Evolutionary conservation across 1,139 yeast genomes (phyloP).

Genomic region (Debaryomycetaceae sp.): DNA sequence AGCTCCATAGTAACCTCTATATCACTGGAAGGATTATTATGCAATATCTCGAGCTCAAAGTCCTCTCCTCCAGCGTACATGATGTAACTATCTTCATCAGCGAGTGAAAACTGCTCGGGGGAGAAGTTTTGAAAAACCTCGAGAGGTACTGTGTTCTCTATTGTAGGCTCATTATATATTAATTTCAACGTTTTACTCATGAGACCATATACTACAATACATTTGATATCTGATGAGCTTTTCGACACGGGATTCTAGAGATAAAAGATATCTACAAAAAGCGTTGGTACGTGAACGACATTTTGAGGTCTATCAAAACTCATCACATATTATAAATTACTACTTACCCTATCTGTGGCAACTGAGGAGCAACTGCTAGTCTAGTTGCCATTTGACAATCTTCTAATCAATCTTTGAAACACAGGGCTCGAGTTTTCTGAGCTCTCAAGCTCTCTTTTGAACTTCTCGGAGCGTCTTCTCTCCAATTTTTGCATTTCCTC

Average conservation of each 20-base stretch:
- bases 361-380: not conserved
- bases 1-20: constrained; percentile 11
- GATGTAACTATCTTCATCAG: constrained; percentile 41
- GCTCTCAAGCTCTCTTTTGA: constrained; percentile 43
- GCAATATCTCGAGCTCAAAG: constrained; percentile 12
- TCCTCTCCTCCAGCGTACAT: constrained; percentile 37
- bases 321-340: too few relatives aligned
- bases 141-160: constrained; percentile 40
- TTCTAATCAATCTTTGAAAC: constrained; percentile 40
- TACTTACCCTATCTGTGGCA: too few relatives aligned
- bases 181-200: constrained; percentile 18
- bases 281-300: too few relatives aligned
- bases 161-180: constrained; percentile 34
- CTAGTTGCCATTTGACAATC: constrained; percentile 22
- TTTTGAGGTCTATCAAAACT: too few relatives aligned
- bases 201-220: not conserved
- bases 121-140: constrained; percentile 33
- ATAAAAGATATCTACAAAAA: too few relatives aligned
- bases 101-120: constrained; percentile 37
- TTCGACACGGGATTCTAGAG: not conserved
- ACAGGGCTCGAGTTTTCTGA: constrained; percentile 35
- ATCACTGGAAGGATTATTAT: constrained; percentile 14
- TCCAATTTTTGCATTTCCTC: constrained; percentile 52
- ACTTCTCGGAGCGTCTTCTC: constrained; percentile 38
- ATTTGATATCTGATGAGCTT: not conserved